Evolutionary conservation across 164 flowering plant genomes (phyloP).

Genomic region (Annona cherimola): DNA sequence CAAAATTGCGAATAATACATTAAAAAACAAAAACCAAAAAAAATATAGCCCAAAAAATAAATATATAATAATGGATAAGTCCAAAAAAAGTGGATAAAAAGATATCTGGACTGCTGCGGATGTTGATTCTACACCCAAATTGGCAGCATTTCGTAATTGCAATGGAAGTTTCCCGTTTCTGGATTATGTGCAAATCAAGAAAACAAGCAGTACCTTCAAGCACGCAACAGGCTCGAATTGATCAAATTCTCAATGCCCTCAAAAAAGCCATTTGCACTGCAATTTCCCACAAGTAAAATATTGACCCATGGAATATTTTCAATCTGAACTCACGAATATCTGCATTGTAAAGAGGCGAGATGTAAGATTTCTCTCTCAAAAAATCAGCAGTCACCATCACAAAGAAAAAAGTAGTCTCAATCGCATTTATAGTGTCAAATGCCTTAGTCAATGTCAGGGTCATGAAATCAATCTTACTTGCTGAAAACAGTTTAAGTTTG

Average conservation of each 20-base stretch:
- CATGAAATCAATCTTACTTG: too few species aligned
- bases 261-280: neutral
- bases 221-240: neutral
- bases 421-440: too few species aligned
- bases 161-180: neutral
- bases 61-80: too few species aligned
- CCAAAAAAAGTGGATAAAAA: neutral
- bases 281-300: neutral
- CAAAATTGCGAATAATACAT: neutral
- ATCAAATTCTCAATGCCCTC: neutral
- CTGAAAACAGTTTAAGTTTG: too few species aligned
- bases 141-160: neutral
- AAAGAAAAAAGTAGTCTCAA: too few species aligned
- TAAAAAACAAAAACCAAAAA: too few species aligned
- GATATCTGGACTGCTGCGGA: neutral
- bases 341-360: neutral
- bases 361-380: neutral
- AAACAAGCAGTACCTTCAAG: neutral
- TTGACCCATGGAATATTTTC: neutral
- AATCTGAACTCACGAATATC: neutral
- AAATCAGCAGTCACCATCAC: neutral
- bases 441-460: too few species aligned
- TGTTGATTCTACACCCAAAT: neutral
- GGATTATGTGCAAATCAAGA: neutral
- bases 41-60: too few species aligned